phyloP scores from a whole-genome alignment of 192 early-diverging fungal species.

The Paraglomus occultum region DNA sequence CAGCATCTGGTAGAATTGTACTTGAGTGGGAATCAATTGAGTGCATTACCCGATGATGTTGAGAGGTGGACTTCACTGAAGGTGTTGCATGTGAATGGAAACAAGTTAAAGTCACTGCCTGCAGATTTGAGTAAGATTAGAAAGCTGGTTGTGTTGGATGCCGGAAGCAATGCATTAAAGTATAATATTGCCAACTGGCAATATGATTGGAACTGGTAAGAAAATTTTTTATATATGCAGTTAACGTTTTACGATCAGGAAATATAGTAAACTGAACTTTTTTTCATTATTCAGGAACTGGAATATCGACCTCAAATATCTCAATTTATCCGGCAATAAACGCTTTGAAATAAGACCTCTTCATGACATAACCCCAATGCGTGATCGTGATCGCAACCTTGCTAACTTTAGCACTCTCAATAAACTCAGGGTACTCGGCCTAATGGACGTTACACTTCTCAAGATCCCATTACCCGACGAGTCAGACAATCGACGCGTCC shows the following conservation, averaged over 20 bases:
- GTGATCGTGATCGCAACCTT: conserved; percentile 49
- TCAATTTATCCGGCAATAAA: conserved; percentile 90
- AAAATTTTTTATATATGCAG: neutral
- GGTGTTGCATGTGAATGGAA: conserved; percentile 84
- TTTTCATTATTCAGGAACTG: conserved; percentile 59
- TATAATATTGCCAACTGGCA: conserved; percentile 96
- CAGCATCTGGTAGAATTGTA: conserved; percentile 76
- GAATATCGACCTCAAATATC: conserved; percentile 85
- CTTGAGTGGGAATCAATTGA: conserved; percentile 80
- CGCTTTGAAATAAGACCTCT: conserved; percentile 80
- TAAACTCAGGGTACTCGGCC: conserved; percentile 75
- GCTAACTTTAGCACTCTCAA: conserved; percentile 79
- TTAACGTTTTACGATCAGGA: neutral
- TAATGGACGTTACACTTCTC: conserved; percentile 90
- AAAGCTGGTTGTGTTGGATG: conserved; percentile 74
- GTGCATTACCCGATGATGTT: conserved; percentile 81
- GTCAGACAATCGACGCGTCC: conserved; percentile 72
- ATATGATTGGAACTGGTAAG: conserved; percentile 93
- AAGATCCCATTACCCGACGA: conserved; percentile 79
- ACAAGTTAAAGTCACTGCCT: conserved; percentile 85
- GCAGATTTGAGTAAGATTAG: conserved; percentile 89
- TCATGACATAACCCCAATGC: conserved; percentile 43
- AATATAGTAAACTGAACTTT: neutral
- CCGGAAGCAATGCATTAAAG: conserved; percentile 83
- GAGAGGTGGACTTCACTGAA: conserved; percentile 66